phyloP scores from a whole-genome alignment of 345 rosid genomes.

The Corymbia maculata region DNA sequence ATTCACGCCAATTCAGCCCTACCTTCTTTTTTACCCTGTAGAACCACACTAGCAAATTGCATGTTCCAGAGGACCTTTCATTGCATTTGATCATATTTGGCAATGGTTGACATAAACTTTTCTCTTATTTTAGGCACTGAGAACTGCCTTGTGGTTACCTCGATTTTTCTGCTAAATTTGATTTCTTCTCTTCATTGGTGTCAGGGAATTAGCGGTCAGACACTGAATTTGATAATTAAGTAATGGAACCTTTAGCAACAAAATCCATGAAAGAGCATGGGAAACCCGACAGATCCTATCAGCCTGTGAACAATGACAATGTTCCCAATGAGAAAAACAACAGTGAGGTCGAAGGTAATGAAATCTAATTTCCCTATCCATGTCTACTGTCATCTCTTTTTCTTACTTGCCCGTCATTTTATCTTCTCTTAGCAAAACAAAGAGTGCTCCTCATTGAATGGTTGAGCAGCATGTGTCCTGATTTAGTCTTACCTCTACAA shows the following conservation, averaged over 20 bases:
- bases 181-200: background rate
- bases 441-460: conserved; percentile 30
- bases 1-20: background rate
- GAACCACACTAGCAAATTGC: background rate
- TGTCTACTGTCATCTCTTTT: background rate
- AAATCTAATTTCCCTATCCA: background rate
- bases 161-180: background rate
- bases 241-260: background rate
- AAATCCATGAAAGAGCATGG: conserved; percentile 1
- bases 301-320: background rate
- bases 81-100: background rate
- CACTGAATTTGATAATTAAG: background rate
- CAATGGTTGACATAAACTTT: background rate
- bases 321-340: background rate
- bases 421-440: conserved; percentile 22
- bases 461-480: conserved; percentile 31
- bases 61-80: background rate
- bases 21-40: background rate
- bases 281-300: background rate
- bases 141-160: background rate
- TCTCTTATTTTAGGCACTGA: background rate
- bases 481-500: conserved; percentile 18
- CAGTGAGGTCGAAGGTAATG: conserved; percentile 20
- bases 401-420: background rate
- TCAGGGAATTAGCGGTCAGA: background rate